These are phyloP conservation scores for Neopestalotiopsis rosae DNA, from an alignment of 2,329 filamentous ascomycete species.

Conservation along the genomic window DNA sequence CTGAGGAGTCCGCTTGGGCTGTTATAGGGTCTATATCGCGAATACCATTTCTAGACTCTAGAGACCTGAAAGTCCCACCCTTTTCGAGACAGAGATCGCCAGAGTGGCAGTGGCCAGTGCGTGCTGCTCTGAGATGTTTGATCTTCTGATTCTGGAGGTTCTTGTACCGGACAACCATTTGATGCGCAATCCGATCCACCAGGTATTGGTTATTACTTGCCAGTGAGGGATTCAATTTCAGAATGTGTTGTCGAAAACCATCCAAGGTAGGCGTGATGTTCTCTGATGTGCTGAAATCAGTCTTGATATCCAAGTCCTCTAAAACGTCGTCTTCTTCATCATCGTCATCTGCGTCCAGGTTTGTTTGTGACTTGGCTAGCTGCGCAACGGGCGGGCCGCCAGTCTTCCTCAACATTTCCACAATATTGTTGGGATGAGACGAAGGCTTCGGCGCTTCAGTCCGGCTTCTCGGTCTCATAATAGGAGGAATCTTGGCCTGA, in stretches of 20 bases:
- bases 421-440: constrained; percentile 50
- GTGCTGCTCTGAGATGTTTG: constrained; percentile 69
- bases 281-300: constrained; percentile 67
- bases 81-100: constrained; percentile 67
- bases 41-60: constrained; percentile 65
- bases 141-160: constrained; percentile 72
- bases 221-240: constrained; percentile 76
- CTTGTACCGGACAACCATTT: constrained; percentile 82
- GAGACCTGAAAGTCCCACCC: constrained; percentile 68
- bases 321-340: constrained; percentile 62
- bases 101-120: constrained; percentile 60
- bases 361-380: constrained; percentile 45
- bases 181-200: constrained; percentile 80
- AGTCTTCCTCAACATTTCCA: constrained; percentile 56
- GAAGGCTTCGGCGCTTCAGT: constrained; percentile 53
- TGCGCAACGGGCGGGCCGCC: constrained; percentile 60
- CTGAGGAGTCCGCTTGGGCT: constrained; percentile 60
- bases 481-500: constrained; percentile 46
- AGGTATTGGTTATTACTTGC: constrained; percentile 61
- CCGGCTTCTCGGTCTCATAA: constrained; percentile 62
- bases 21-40: constrained; percentile 63
- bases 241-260: constrained; percentile 78
- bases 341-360: constrained; percentile 58
- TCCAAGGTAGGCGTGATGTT: constrained; percentile 73
- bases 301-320: constrained; percentile 66